These are phyloP conservation scores for Excoecaria agallocha DNA, from an alignment of 345 rosid species.

Conservation along the genomic window DNA sequence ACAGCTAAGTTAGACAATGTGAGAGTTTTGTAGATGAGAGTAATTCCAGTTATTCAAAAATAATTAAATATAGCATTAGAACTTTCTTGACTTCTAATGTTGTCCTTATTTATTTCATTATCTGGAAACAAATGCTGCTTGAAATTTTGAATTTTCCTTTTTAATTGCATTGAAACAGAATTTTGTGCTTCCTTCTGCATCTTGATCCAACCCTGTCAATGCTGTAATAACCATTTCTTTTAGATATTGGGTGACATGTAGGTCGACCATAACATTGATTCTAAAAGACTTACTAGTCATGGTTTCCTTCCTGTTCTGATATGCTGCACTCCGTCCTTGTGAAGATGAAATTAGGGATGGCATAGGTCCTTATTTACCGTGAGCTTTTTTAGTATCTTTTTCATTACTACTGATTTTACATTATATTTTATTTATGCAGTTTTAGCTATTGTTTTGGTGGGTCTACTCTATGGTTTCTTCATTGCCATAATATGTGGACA, in stretches of 20 bases:
- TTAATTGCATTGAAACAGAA: not conserved
- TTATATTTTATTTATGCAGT: constrained; percentile 41
- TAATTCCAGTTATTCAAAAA: not conserved
- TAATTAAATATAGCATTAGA: not conserved
- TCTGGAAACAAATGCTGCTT: not conserved
- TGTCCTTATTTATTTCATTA: not conserved
- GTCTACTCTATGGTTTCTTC: constrained; percentile 94
- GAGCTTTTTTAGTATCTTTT: not conserved
- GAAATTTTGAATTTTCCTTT: not conserved
- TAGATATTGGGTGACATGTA: not conserved
- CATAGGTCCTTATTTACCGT: not conserved
- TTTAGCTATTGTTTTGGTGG: constrained; percentile 92
- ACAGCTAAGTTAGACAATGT: not conserved
- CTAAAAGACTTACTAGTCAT: not conserved
- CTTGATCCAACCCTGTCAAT: not conserved
- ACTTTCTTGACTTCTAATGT: not conserved
- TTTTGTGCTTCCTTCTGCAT: not conserved
- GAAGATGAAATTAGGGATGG: not conserved
- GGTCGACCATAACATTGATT: not conserved
- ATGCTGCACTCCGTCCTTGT: not conserved
- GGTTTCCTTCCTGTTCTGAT: not conserved
- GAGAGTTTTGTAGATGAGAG: not conserved
- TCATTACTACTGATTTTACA: not conserved
- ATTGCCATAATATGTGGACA: constrained; percentile 99
- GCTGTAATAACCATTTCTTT: not conserved